Evolutionary conservation across 495 filamentous ascomycete species (phyloP), one percentile per base, ranked within the genome.

Genomic region (Hypoxylon subgilvum): DNA sequence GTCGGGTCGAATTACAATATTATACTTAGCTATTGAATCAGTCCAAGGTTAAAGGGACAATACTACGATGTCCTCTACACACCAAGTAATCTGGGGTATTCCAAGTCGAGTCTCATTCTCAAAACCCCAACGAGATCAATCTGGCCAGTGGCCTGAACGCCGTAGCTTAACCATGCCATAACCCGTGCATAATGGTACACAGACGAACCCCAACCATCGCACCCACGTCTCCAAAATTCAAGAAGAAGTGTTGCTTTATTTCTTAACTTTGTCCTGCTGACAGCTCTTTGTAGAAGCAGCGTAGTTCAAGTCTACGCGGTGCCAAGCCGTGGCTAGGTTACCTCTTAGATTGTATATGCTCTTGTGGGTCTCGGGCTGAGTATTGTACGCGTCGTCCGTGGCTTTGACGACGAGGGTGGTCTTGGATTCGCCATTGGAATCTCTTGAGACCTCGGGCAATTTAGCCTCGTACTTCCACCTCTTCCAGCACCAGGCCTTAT

Each of bases 261-360:
- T 19, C 9, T 42, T 28, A 40, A 16, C 16, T 19, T 18, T 40
- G 8, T 13, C 22, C 6, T 49, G 36, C 35, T 6, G 12, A 13
- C 2, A 1, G 19, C n/a, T 14, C 25, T 47, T 50, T 8, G 23
- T 3, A 4, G 48, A 18, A 18, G 53, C 22, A 9, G 50, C 53
- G 43, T 35, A 61, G 31, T 70, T 54, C 5, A 70, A 59, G 28
- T 68, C 67, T 7, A 80, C 71, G 10, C 80, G 74, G 48, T 84
- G 80, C 82, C 82, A 84, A 4, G 80, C 81, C 12, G 73, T 77
- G 2, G 81, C 79, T 25, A 84, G 66, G 51, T 84, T 83, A 0
- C 82, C 82, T 6, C 82, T 67, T 16, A 79, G 71, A 42, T 84
- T 84, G 53, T 78, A 84, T 19, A 80, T 81, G 25, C 71, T 69